Evolutionary conservation across 1,139 yeast genomes (phyloP), one percentile per base, ranked within the genome.

Genomic region (Scheffersomyces lignicola): DNA sequence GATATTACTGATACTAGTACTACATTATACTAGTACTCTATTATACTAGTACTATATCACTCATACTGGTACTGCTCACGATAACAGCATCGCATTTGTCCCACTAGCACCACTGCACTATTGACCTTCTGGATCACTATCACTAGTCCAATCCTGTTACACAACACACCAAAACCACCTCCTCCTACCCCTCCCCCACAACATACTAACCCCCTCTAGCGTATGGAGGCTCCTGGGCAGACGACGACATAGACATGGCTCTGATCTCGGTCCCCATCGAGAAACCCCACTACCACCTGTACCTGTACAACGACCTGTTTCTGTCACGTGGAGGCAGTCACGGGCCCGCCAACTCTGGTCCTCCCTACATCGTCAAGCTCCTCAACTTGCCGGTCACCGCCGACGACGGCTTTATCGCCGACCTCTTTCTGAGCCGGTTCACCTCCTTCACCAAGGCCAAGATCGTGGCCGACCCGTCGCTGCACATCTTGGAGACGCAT

Each of bases 221-320:
- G 16, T 61, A 60, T 45, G 80, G 79, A 38, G 82, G 83, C 37
- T 76, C 84, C 29, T 83, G 92, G 88, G 90, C 88, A 30, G 90
- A 83, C 49, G 83, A 78, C 40, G 89, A 82, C 44, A 73, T 83
- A 37, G 89, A 83, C 59, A 68, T 81, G 61, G 72, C 80, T 39
- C 78, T 83, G 29, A 78, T 80, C 38, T 72, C 78, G 23, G 81
- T 78, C 24, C 83, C 83, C n/a, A 66, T 69, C 26, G 65, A 62
- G 36, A 56, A 52, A 37, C 43, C 56, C 31, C 49, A 51, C 29
- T 33, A 41, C 21, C 39, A 45, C 32, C 33, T 34, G 20, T 39
- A 41, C 12, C 43, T 38, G 17, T 36, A 40, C 13, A 26, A 24
- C 5, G 25, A 32, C 18, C 9, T 30, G 11, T 34, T 29, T 29